A percentile compares a stretch with the other conserved stretches of the same genome.
Conservation (phyloP, 2,329 filamentous ascomycete species). For the Aphanocladium album region DNA sequence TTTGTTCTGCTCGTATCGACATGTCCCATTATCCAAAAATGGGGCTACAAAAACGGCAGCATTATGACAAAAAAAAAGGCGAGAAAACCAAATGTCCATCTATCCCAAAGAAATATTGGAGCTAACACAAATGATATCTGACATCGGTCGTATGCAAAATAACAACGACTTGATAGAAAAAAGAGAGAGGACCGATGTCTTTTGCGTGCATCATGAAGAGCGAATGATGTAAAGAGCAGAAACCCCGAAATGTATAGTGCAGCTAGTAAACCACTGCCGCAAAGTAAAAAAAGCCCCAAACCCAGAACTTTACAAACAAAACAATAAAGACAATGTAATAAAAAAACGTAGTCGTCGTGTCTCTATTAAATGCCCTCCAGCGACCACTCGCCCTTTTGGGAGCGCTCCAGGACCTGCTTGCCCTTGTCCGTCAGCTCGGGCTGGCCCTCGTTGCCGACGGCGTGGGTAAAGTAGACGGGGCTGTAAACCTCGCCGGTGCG, state of each 20-base stretch:
- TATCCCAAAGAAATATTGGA: conserved; percentile 12
- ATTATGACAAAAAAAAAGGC: background rate
- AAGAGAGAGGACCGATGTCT: background rate
- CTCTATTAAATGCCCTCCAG: conserved; percentile 34
- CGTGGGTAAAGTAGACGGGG: conserved; percentile 79
- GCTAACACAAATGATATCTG: conserved; percentile 6
- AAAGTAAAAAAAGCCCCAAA: background rate
- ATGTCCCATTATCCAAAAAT: background rate
- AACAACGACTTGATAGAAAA: background rate
- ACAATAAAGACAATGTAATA: background rate
- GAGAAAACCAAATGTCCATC: conserved; percentile 8
- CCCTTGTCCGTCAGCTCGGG: conserved; percentile 53
- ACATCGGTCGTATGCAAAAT: conserved; percentile 11
- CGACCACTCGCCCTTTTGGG: conserved; percentile 50
- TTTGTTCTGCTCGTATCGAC: background rate
- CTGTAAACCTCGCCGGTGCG: conserved; percentile 64
- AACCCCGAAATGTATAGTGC: background rate
- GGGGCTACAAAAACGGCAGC: too few species aligned
- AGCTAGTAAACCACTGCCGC: background rate
- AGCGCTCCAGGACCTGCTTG: conserved; percentile 43
- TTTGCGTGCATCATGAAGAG: conserved; percentile 1
- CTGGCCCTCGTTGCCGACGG: conserved; percentile 50
- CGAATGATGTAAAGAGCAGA: background rate
- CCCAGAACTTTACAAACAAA: background rate
- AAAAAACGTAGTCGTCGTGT: background rate